Conservation (phyloP, 805 yeast genomes). For the Helenozyma rhizophorensis region DNA sequence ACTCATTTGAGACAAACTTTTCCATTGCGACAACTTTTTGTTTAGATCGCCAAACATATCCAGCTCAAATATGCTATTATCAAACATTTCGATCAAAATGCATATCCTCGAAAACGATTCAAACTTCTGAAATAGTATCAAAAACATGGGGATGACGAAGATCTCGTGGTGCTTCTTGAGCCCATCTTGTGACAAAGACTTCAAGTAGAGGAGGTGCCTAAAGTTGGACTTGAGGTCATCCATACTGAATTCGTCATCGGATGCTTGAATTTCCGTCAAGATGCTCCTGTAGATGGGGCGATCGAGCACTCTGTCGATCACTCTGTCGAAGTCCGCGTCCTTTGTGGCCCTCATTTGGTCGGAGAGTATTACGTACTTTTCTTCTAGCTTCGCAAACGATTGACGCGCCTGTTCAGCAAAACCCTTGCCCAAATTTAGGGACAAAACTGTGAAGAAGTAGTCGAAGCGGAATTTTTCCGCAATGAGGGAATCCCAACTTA, state of each 20-base stretch:
- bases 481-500: constrained; percentile 36
- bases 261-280: constrained; percentile 7
- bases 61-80: constrained; percentile 26
- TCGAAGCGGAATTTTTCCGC: constrained; percentile 23
- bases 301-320: constrained; percentile 19
- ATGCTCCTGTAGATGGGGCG: constrained; percentile 30
- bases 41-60: constrained; percentile 25
- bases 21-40: constrained; percentile 26
- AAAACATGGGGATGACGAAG: constrained; percentile 34
- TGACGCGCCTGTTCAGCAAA: constrained; percentile 15
- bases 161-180: constrained; percentile 36
- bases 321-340: constrained; percentile 29
- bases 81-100: constrained; percentile 29
- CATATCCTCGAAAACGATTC: constrained; percentile 24
- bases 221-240: constrained; percentile 21
- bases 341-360: constrained; percentile 26
- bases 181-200: constrained; percentile 34
- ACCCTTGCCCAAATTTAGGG: constrained; percentile 13
- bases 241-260: too few species aligned
- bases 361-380: constrained; percentile 22
- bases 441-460: constrained; percentile 25
- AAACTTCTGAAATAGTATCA: constrained; percentile 24
- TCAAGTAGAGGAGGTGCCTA: constrained; percentile 30
- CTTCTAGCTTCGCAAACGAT: constrained; percentile 17
- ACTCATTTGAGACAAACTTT: constrained; percentile 16